A percentile compares a stretch with the other conserved stretches of the same genome.
Evolutionary conservation across 805 yeast species (phyloP).

Genomic region (Pichia deserticola): DNA sequence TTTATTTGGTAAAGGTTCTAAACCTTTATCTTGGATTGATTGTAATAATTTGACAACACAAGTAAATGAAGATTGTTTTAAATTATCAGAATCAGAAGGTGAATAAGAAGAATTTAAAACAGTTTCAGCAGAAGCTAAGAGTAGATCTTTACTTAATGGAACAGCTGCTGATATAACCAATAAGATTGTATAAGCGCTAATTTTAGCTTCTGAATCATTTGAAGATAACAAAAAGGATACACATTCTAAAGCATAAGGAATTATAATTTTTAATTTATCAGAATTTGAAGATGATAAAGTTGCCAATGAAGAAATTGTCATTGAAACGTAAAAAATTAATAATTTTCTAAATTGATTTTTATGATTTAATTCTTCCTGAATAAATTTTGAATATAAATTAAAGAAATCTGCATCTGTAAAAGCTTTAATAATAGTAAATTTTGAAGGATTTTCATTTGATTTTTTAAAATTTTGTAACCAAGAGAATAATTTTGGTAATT

Average conservation of each 20-base stretch:
- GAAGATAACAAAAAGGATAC: slow-evolving; percentile 48
- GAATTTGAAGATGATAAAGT: slow-evolving; percentile 41
- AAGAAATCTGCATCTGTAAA: slow-evolving; percentile 65
- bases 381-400: slow-evolving; percentile 55
- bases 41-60: slow-evolving; percentile 44
- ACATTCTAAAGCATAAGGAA: slow-evolving; percentile 53
- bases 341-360: slow-evolving; percentile 58
- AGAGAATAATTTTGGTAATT: slow-evolving; percentile 70
- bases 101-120: slow-evolving; percentile 28
- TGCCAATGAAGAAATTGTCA: slow-evolving; percentile 60
- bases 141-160: slow-evolving; percentile 50
- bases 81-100: slow-evolving; percentile 12
- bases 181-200: slow-evolving; percentile 76
- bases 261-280: slow-evolving; percentile 38
- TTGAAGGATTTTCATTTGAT: slow-evolving; percentile 50
- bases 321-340: slow-evolving; percentile 71
- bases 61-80: slow-evolving; percentile 30
- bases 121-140: slow-evolving; percentile 55
- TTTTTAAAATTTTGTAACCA: slow-evolving; percentile 68
- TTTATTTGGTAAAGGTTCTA: slow-evolving; percentile 22
- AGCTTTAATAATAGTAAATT: slow-evolving; percentile 60
- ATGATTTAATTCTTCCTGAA: slow-evolving; percentile 42
- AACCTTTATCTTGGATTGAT: slow-evolving; percentile 31
- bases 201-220: slow-evolving; percentile 52
- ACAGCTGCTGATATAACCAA: slow-evolving; percentile 71